Evolutionary conservation across 352 stramenopile species (phyloP).

Genomic region (Phytophthora megakarya): DNA sequence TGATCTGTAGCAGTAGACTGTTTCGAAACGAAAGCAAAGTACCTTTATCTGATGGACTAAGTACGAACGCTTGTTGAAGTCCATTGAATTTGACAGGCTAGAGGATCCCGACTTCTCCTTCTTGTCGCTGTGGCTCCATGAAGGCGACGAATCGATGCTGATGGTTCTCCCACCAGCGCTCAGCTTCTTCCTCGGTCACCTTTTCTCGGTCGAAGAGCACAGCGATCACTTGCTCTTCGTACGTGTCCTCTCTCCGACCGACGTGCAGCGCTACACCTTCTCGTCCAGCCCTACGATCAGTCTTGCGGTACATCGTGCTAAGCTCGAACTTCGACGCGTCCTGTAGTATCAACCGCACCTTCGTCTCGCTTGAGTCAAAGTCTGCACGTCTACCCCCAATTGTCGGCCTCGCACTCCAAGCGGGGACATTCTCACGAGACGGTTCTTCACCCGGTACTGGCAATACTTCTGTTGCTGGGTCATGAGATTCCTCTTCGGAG

Average conservation of each 20-base stretch:
- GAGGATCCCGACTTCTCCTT: conserved; percentile 18
- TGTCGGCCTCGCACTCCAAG: conserved; percentile 56
- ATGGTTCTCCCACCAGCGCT: conserved; percentile 74
- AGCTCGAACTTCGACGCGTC: conserved; percentile 80
- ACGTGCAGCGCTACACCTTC: conserved; percentile 81
- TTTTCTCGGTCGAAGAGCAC: conserved; percentile 89
- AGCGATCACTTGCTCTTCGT: conserved; percentile 80
- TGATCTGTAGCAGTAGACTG: conserved; percentile 10
- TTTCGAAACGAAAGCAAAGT: conserved; percentile 37
- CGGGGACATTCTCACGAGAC: conserved; percentile 5
- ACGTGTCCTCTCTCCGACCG: conserved; percentile 73
- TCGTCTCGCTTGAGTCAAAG: conserved; percentile 76
- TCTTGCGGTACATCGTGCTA: conserved; percentile 88
- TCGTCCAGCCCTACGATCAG: conserved; percentile 69
- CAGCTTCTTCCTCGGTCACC: conserved; percentile 72
- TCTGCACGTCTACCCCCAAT: conserved; percentile 61
- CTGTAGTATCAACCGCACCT: conserved; percentile 72
- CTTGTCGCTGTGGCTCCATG: conserved; percentile 18
- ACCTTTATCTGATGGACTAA: conserved; percentile 7
- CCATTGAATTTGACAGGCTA: conserved; percentile 11
- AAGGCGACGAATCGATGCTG: conserved; percentile 63
- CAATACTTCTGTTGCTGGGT: conserved; percentile 8
- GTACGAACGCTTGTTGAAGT: conserved; percentile 33
- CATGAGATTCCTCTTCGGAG: conserved; percentile 1
- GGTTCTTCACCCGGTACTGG: conserved; percentile 7